A percentile compares a stretch with the other conserved stretches of the same genome.
phyloP scores from a whole-genome alignment of 805 yeast genomes.

The Saccharomycopsis sp. region DNA sequence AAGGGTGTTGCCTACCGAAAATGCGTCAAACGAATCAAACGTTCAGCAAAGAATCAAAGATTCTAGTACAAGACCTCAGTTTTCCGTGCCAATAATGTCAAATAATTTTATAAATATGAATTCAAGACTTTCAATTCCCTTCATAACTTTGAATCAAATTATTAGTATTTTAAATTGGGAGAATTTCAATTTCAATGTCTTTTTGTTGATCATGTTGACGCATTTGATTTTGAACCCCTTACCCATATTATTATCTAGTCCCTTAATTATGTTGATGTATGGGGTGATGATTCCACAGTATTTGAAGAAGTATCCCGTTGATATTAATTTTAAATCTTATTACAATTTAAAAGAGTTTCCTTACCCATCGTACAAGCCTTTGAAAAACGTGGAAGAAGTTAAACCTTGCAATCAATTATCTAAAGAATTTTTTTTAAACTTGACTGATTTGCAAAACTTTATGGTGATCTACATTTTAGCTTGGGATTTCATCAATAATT shows the following conservation, averaged over 20 bases:
- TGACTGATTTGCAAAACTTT: constrained; percentile 78
- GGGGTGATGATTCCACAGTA: constrained; percentile 63
- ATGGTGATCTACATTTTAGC: constrained; percentile 52
- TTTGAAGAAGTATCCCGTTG: constrained; percentile 36
- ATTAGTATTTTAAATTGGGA: constrained; percentile 54
- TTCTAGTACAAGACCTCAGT: constrained; percentile 54
- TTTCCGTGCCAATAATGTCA: constrained; percentile 62
- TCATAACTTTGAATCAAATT: constrained; percentile 47
- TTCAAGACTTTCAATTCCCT: constrained; percentile 51
- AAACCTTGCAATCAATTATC: constrained; percentile 49
- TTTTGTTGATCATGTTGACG: constrained; percentile 39
- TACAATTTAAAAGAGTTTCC: constrained; percentile 28
- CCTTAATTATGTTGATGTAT: constrained; percentile 42
- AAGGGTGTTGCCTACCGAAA: constrained; percentile 61
- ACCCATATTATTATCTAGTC: constrained; percentile 38
- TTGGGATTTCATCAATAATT: constrained; percentile 45
- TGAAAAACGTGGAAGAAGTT: constrained; percentile 22
- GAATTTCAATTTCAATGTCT: constrained; percentile 50
- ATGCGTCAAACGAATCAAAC: constrained; percentile 32
- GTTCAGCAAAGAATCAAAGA: constrained; percentile 45
- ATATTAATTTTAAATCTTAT: constrained; percentile 3
- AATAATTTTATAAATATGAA: constrained; percentile 53
- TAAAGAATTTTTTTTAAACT: constrained; percentile 63
- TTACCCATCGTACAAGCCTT: constrained; percentile 39
- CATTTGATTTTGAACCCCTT: constrained; percentile 52